Conservation (phyloP, 352 stramenopile genomes). For the Globisporangium paroecandrum region DNA sequence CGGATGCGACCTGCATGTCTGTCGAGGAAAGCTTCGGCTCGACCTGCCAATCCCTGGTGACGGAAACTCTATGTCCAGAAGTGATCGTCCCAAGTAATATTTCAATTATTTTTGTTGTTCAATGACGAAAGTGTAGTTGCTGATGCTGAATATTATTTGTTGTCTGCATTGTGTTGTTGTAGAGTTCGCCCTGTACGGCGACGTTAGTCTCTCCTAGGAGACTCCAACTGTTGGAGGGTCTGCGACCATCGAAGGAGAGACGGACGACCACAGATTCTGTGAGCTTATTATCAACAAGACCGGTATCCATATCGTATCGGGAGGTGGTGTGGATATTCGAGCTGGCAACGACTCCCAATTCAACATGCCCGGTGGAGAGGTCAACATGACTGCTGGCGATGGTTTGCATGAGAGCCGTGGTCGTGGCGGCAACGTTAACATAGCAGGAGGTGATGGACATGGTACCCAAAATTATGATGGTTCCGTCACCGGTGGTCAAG, state of each 20-base stretch:
- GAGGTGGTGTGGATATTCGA: conserved; percentile 46
- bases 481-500: conserved; percentile 65
- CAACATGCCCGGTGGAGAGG: conserved; percentile 53
- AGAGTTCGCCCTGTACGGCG: conserved; percentile 56
- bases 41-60: conserved; percentile 81
- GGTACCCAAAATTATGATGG: conserved; percentile 71
- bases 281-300: conserved; percentile 41
- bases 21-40: conserved; percentile 79
- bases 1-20: conserved; percentile 76
- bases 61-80: conserved; percentile 79
- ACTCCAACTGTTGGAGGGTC: conserved; percentile 35
- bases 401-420: conserved; percentile 77
- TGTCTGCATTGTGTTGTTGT: conserved; percentile 22
- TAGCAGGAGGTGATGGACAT: conserved; percentile 67
- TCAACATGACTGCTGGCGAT: conserved; percentile 60
- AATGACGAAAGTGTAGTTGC: conserved; percentile 1
- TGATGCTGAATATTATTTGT: not conserved
- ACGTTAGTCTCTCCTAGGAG: conserved; percentile 53
- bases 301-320: conserved; percentile 35
- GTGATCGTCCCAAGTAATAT: conserved; percentile 68
- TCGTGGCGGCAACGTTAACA: conserved; percentile 63
- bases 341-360: conserved; percentile 68
- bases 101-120: not conserved
- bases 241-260: conserved; percentile 37
- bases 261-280: conserved; percentile 33